Base-by-base conservation (phyloP, 306 rosid species). In the Hippophae rhamnoides region DNA sequence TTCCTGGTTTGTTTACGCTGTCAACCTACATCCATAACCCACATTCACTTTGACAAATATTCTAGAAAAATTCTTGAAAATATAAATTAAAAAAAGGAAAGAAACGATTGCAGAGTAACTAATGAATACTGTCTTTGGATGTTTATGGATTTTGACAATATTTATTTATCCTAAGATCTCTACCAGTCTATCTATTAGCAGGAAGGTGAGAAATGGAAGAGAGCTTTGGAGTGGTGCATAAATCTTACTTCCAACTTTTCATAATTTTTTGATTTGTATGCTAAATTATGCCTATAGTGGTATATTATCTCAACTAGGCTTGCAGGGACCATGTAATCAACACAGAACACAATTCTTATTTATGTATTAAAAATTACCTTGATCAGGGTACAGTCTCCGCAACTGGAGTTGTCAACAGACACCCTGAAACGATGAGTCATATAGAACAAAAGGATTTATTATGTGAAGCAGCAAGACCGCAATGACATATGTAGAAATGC, bases 1-100 rank as follows among this genome's bases (percentile, higher is more conserved):
- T 88, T 78, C 94, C 94, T 3, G 96, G 94, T 73, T 85, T 88
- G 78, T 88, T 85, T 13, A 78, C 83, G 54, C 87, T 82, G 61
- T 82, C 96, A 55, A 88, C 76, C 94, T 84, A 63, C 56, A 18
- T 18, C 23, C 23, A 18, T 18, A 70, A 43, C 60, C 58, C 63
- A 52, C n/a, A 50, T 61, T 38, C 62, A 66, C 26, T 57, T n/a
- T 10, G 13, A 31, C 23, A 31, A 47, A 62, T 61, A 46, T 45
- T 47, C 42, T 48, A 70, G 60, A 66, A 52, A 25, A 52, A 55
- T 44, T 53, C 38, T 59, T 45, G 27, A 52, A 55, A 31, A 61
- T 40, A 26, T 45, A 53, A 53, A 25, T 51, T 64, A 41, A 51
- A 46, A 14, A 56, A 61, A 31, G 43, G 52, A 23, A 48, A 31